A percentile compares a stretch with the other conserved stretches of the same genome.
Evolutionary conservation across 139 green algal species (phyloP).

Genomic region (Tetradesmus obliquus): DNA sequence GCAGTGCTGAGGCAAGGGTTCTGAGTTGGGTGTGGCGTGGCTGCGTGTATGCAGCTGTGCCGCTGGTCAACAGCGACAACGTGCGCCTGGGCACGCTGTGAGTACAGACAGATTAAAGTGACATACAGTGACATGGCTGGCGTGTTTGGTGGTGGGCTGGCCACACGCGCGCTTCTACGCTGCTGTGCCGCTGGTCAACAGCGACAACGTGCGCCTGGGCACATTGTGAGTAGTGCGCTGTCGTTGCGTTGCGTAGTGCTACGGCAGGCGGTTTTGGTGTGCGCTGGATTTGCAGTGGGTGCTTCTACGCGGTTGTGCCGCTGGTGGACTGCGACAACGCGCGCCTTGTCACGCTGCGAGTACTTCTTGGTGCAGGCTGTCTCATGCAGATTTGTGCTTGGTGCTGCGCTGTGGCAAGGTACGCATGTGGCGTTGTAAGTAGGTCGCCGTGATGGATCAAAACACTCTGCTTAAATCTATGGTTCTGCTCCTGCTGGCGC

Average conservation of each 20-base stretch:
- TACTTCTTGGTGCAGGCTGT: too few relatives aligned
- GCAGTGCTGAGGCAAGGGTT: too few relatives aligned
- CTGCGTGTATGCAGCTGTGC: constrained; percentile 36
- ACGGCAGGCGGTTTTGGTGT: background rate
- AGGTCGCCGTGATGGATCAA: too few relatives aligned
- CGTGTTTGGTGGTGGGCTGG: background rate
- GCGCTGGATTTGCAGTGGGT: too few relatives aligned
- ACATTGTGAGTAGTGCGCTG: constrained; percentile 34
- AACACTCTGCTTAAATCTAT: too few relatives aligned
- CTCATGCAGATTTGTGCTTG: too few relatives aligned
- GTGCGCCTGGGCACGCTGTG: constrained; percentile 45
- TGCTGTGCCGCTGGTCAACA: constrained; percentile 25
- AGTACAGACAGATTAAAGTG: background rate
- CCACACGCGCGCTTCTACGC: constrained; percentile 45
- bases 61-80: constrained; percentile 7
- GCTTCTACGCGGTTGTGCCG: too few relatives aligned
- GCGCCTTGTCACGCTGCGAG: too few relatives aligned
- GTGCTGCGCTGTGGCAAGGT: too few relatives aligned
- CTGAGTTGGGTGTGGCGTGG: too few relatives aligned
- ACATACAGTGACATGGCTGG: background rate
- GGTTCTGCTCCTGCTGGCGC: too few relatives aligned
- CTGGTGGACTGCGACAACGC: too few relatives aligned
- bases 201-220: constrained; percentile 19
- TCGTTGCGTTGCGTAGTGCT: background rate
- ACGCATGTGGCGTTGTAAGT: background rate